Base-by-base conservation (phyloP, 257 asterid genomes). In the Solanum tarapatanum region DNA sequence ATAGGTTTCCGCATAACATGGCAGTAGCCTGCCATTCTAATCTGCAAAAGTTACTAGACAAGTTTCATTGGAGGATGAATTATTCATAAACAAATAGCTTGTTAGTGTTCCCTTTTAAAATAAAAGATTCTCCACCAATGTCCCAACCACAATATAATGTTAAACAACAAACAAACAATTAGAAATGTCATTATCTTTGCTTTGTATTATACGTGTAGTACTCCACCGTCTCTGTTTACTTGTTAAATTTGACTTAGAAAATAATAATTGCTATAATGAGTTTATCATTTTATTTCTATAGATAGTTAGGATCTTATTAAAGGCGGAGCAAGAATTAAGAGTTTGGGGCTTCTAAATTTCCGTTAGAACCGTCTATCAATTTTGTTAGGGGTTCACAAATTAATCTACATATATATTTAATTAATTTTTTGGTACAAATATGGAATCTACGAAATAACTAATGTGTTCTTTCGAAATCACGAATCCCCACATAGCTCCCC, bases 1-100 rank as follows among this genome's bases (percentile, higher is more conserved):
- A 55, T 13, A 26, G 33, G 45, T 64, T 36, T 88, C 87, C 87
- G 85, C 73, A 82, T 68, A 90, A 86, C 89, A 89, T 48, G 90
- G 88, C 75, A 75, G 87, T 89, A 87, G 88, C 85, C 90, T 89
- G 87, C 87, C 85, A 66, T 86, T 36, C 73, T 30, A 62, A 60
- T 70, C 82, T 85, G 88, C 60, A 48, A 87, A 89, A 90, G 77
- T 28, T 23, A 36, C 82, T 23, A 75, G 51, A 75, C 21, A 75
- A 36, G 51, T 75, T 36, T 11, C 14, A 23, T 21, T 75, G 69
- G 28, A 23, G 69, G 6, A 4, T 41, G 82, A 36, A 74, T 74
- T 35, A 32, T 86, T 60, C 64, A 85, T 74, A 74, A 74, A 36
- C 17, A 21, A 74, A 10, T 35, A 16, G 17, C 60, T 39, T 64